Conservation (phyloP, 2,329 filamentous ascomycete species). For the Curvularia sp. region DNA sequence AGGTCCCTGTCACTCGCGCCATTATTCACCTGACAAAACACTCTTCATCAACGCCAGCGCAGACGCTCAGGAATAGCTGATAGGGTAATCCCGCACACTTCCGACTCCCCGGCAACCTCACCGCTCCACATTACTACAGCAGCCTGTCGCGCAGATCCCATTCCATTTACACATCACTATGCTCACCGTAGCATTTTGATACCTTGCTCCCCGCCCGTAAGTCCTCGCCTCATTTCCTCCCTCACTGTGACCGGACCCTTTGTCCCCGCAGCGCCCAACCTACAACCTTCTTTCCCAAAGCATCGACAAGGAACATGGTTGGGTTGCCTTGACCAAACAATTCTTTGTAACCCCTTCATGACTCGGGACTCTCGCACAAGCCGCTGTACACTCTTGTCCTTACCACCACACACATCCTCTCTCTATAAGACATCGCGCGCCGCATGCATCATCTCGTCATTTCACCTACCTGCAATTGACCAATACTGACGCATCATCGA, state of each 20-base stretch:
- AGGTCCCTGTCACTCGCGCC: constrained; percentile 37
- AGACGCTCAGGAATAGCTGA: constrained; percentile 29
- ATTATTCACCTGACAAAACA: constrained; percentile 33
- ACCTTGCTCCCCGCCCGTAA: constrained; percentile 36
- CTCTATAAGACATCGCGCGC: constrained; percentile 32
- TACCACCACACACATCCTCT: constrained; percentile 19
- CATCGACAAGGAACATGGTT: constrained; percentile 41
- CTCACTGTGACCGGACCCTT: constrained; percentile 37
- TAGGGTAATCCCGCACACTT: constrained; percentile 44
- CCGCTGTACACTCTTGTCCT: constrained; percentile 25
- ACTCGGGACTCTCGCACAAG: constrained; percentile 43
- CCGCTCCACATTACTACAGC: constrained; percentile 38
- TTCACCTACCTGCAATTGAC: constrained; percentile 26
- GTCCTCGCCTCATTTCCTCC: constrained; percentile 49
- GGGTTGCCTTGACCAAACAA: constrained; percentile 41
- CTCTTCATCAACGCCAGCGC: constrained; percentile 35
- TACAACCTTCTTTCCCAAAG: constrained; percentile 41
- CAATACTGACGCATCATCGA: constrained; percentile 40
- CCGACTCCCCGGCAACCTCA: constrained; percentile 39
- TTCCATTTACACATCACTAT: constrained; percentile 34
- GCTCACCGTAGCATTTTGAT: constrained; percentile 32
- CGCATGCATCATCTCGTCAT: constrained; percentile 25
- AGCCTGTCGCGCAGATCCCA: constrained; percentile 35
- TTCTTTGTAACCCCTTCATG: constrained; percentile 47
- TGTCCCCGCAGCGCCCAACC: constrained; percentile 39